Conservation (phyloP, 495 filamentous ascomycete species). For the Polyplosphaeria fusca region DNA sequence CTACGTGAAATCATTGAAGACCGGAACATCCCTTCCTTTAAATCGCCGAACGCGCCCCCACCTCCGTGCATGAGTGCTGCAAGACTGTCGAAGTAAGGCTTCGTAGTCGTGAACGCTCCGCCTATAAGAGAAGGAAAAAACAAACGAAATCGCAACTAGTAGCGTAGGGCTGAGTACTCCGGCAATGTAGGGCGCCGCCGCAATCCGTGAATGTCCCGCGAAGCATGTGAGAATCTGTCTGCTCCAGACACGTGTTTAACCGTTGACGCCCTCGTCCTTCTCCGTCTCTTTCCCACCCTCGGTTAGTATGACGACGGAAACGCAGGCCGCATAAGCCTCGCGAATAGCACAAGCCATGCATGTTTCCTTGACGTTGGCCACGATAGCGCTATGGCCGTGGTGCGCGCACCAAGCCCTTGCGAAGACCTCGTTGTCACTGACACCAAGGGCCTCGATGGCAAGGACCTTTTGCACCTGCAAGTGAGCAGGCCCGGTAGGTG, state of each 20-base stretch:
- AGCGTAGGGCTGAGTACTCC: too few species aligned
- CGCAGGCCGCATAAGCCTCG: conserved; percentile 66
- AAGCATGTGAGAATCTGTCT: too few species aligned
- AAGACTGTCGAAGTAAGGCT: too few species aligned
- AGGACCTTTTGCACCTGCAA: conserved; percentile 57
- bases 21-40: too few species aligned
- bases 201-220: too few species aligned
- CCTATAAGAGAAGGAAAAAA: too few species aligned
- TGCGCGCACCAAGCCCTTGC: conserved; percentile 70
- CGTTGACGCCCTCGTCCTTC: conserved; percentile 21
- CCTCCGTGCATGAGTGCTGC: too few species aligned
- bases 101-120: too few species aligned
- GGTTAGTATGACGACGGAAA: conserved; percentile 67
- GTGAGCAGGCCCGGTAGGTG: conserved; percentile 9
- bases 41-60: too few species aligned
- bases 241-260: too few species aligned
- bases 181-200: too few species aligned
- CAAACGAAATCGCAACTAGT: too few species aligned
- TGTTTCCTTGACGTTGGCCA: conserved; percentile 63
- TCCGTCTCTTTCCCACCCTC: conserved; percentile 44
- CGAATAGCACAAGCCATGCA: conserved; percentile 70
- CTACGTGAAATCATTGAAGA: conserved; percentile 15
- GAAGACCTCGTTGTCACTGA: conserved; percentile 68
- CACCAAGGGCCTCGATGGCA: conserved; percentile 67
- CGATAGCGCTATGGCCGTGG: conserved; percentile 63